These are phyloP conservation scores for Quambalaria eucalypti DNA, from an alignment of 1,284 basidiomycete genomes.

Conservation along the genomic window DNA sequence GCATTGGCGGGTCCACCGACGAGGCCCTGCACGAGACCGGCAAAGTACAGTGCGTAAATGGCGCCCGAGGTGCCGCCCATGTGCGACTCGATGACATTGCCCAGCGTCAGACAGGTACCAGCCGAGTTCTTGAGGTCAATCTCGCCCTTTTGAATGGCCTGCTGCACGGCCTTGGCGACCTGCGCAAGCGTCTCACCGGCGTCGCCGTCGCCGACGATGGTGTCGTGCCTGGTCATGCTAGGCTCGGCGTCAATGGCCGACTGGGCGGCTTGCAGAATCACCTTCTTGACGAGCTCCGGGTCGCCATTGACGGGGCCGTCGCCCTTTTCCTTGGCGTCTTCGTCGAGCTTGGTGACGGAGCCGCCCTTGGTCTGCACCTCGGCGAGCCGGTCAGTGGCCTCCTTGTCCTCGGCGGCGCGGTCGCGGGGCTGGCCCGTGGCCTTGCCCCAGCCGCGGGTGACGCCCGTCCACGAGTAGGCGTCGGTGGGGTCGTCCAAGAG, in stretches of 20 bases:
- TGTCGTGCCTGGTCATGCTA: slow-evolving; percentile 51
- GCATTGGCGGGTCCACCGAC: slow-evolving; percentile 16
- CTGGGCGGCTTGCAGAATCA: slow-evolving; percentile 44
- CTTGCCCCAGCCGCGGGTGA: slow-evolving; percentile 35
- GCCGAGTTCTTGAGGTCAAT: slow-evolving; percentile 36
- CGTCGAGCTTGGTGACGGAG: slow-evolving; percentile 30
- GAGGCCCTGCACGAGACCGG: slow-evolving; percentile 47
- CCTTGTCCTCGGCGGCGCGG: slow-evolving; percentile 34
- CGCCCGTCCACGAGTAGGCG: slow-evolving; percentile 49
- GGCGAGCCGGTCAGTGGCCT: slow-evolving; percentile 31
- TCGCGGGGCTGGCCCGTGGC: slow-evolving; percentile 31
- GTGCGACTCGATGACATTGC: slow-evolving; percentile 40
- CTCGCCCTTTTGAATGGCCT: slow-evolving; percentile 30
- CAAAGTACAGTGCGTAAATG: slow-evolving; percentile 56
- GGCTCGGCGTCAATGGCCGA: slow-evolving; percentile 49
- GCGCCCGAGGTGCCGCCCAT: slow-evolving; percentile 50
- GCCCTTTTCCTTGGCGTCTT: slow-evolving; percentile 18
- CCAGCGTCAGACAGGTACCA: slow-evolving; percentile 36
- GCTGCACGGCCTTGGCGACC: slow-evolving; percentile 32
- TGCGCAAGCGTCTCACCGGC: slow-evolving; percentile 43
- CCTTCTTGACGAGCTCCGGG: slow-evolving; percentile 35
- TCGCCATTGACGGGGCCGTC: slow-evolving; percentile 33
- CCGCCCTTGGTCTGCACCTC: slow-evolving; percentile 31
- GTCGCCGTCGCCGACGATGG: slow-evolving; percentile 47
- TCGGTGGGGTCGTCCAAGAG: slow-evolving; percentile 51